phyloP scores from a whole-genome alignment of 768 basidiomycete species.

The Trichaptum fuscoviolaceum region DNA sequence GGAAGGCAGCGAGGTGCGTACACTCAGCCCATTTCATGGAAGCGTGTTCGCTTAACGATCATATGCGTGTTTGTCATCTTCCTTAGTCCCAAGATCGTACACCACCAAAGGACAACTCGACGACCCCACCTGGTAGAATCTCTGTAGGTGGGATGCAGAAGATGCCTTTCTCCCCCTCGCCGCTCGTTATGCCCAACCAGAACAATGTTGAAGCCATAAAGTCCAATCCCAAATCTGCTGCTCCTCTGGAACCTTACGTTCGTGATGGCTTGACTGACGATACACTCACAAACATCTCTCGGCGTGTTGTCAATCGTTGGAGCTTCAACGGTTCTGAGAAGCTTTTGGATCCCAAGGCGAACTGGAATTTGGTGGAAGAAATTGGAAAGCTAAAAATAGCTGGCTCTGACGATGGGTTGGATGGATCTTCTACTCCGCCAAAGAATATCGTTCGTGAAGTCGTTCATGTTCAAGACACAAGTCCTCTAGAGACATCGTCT shows the following conservation, averaged over 20 bases:
- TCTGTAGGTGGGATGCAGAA: constrained; percentile 2
- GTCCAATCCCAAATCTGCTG: constrained; percentile 4
- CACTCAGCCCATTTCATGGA: background rate
- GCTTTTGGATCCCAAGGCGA: constrained; percentile 42
- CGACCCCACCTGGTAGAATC: background rate
- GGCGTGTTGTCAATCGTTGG: constrained; percentile 43
- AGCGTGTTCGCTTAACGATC: background rate
- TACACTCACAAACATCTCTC: background rate
- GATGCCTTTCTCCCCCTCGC: background rate
- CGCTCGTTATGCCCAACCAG: background rate
- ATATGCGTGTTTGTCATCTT: background rate
- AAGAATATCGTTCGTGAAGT: constrained; percentile 48
- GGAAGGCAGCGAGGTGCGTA: background rate
- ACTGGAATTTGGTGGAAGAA: constrained; percentile 72
- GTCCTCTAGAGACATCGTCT: constrained; percentile 61
- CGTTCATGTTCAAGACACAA: constrained; percentile 56
- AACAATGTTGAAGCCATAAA: background rate
- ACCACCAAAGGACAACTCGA: background rate
- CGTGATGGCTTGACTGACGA: background rate
- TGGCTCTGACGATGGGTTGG: constrained; percentile 47
- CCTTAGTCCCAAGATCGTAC: background rate
- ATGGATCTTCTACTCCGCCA: constrained; percentile 56
- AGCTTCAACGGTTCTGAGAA: constrained; percentile 59
- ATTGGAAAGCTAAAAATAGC: constrained; percentile 68
- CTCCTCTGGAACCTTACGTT: constrained; percentile 1